Conservation (phyloP, 768 basidiomycete genomes). For the Leccinum imitatum region DNA sequence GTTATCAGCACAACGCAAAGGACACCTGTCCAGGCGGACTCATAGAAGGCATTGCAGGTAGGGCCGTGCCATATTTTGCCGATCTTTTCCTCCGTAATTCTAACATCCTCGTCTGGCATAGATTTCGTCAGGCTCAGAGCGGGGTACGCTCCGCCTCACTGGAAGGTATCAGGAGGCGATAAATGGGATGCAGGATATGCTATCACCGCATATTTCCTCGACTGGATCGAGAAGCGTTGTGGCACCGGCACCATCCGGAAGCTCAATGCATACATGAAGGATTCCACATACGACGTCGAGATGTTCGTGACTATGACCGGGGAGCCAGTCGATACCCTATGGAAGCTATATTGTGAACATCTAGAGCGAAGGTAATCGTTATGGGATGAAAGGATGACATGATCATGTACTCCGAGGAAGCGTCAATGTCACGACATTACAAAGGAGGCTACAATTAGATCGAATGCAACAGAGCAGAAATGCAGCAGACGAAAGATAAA, state of each 20-base stretch:
- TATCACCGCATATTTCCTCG: constrained; percentile 71
- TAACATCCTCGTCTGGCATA: constrained; percentile 22
- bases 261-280: constrained; percentile 56
- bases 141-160: constrained; percentile 65
- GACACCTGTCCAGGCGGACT: constrained; percentile 67
- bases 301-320: constrained; percentile 58
- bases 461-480: constrained; percentile 16
- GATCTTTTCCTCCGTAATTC: background rate
- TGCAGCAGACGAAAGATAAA: background rate
- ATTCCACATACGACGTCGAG: constrained; percentile 45
- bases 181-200: constrained; percentile 79
- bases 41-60: constrained; percentile 80
- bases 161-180: constrained; percentile 48
- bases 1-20: constrained; percentile 66
- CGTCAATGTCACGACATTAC: constrained; percentile 19
- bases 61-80: constrained; percentile 11
- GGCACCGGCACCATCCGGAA: constrained; percentile 54
- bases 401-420: constrained; percentile 1
- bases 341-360: constrained; percentile 52
- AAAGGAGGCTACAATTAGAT: constrained; percentile 20
- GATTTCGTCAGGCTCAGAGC: constrained; percentile 72
- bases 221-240: constrained; percentile 58
- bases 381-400: background rate
- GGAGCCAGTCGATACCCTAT: constrained; percentile 51
- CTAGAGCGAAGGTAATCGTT: constrained; percentile 24